phyloP scores from a whole-genome alignment of 495 filamentous ascomycete genomes.

The Trypethelium eluteriae region DNA sequence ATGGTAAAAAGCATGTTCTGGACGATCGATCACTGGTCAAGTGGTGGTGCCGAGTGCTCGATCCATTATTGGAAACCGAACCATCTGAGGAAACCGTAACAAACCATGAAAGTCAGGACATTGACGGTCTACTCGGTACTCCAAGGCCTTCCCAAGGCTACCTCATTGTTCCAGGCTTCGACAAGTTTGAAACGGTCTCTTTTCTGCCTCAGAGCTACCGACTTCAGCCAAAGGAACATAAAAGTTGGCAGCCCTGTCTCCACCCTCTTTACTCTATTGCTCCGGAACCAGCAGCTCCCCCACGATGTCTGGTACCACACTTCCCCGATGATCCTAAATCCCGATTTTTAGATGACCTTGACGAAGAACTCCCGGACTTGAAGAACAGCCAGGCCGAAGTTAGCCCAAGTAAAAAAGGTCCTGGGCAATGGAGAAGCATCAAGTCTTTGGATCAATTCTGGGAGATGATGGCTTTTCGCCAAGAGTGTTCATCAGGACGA shows the following conservation, averaged over 20 bases:
- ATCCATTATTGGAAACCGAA: slow-evolving; percentile 51
- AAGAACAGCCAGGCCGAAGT: slow-evolving; percentile 33
- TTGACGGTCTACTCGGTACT: slow-evolving; percentile 19
- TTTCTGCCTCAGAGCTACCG: background rate
- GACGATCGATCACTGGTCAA: slow-evolving; percentile 81
- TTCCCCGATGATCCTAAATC: slow-evolving; percentile 97
- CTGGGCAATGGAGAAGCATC: slow-evolving; percentile 74
- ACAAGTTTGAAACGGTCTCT: slow-evolving; percentile 30
- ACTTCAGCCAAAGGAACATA: slow-evolving; percentile 17
- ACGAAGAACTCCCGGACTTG: slow-evolving; percentile 59
- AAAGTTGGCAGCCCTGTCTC: slow-evolving; percentile 33
- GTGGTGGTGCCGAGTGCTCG: slow-evolving; percentile 89
- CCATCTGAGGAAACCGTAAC: slow-evolving; percentile 14
- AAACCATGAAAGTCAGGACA: slow-evolving; percentile 20
- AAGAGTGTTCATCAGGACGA: slow-evolving; percentile 87
- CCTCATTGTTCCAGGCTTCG: slow-evolving; percentile 78
- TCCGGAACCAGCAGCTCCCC: slow-evolving; percentile 52
- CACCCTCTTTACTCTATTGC: slow-evolving; percentile 61
- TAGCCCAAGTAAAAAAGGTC: slow-evolving; percentile 33
- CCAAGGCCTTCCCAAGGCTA: slow-evolving; percentile 51
- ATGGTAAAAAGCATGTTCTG: slow-evolving; percentile 80
- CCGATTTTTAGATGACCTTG: slow-evolving; percentile 79
- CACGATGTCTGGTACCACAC: slow-evolving; percentile 75
- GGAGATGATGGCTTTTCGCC: slow-evolving; percentile 96
- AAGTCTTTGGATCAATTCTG: slow-evolving; percentile 83